A percentile compares a stretch with the other conserved stretches of the same genome.
These are phyloP conservation scores for Aspergillus novofumigatus DNA, from an alignment of 2,329 filamentous ascomycete species.

Conservation along the genomic window DNA sequence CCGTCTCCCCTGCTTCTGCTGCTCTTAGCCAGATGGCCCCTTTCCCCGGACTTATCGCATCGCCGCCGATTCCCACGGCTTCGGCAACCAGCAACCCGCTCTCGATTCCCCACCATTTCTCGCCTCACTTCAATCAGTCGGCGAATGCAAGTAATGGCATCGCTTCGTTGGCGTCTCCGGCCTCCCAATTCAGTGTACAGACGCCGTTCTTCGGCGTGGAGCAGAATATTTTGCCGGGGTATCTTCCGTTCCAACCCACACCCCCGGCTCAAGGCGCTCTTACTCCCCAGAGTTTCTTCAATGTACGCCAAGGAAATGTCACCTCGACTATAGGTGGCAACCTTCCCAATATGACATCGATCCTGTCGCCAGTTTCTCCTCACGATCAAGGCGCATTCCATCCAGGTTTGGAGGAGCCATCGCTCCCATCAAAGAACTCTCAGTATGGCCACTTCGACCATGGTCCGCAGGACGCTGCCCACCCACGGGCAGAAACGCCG, in stretches of 20 bases:
- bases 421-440: slow-evolving; percentile 18
- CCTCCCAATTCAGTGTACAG: slow-evolving; percentile 58
- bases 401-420: slow-evolving; percentile 21
- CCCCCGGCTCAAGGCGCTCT: slow-evolving; percentile 45
- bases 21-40: slow-evolving; percentile 65
- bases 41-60: slow-evolving; percentile 73
- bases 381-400: slow-evolving; percentile 46
- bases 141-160: slow-evolving; percentile 61
- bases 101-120: slow-evolving; percentile 60
- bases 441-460: slow-evolving; percentile 23
- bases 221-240: slow-evolving; percentile 59
- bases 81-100: slow-evolving; percentile 69
- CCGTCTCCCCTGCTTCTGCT: slow-evolving; percentile 63
- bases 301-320: slow-evolving; percentile 33
- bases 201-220: slow-evolving; percentile 57
- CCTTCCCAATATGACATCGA: slow-evolving; percentile 39
- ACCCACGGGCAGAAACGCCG: slow-evolving; percentile 28
- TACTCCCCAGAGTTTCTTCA: slow-evolving; percentile 42
- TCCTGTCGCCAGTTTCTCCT: slow-evolving; percentile 63
- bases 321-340: slow-evolving; percentile 59
- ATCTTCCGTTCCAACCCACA: slow-evolving; percentile 62
- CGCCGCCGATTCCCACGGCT: slow-evolving; percentile 74
- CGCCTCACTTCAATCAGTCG: slow-evolving; percentile 56
- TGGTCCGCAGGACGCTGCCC: slow-evolving; percentile 26
- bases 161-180: slow-evolving; percentile 66